Base-by-base conservation (phyloP, 1,139 yeast genomes). In the Geotrichum macrosporum region DNA sequence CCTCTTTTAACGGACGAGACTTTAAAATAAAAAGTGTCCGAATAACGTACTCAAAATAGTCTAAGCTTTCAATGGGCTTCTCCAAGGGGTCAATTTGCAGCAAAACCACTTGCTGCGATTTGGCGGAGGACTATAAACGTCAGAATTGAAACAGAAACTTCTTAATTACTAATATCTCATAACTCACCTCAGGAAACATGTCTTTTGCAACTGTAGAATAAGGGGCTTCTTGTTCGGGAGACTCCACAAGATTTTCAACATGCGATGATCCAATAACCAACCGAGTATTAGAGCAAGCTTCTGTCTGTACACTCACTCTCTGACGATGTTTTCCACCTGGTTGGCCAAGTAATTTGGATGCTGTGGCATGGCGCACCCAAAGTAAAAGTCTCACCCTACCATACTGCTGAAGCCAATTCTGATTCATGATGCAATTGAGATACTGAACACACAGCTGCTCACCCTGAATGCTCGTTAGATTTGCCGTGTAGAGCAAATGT, bases 391-490 rank as follows among this genome's bases (percentile, higher is more conserved):
- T 69, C 1, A 84, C 87, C 45, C 84, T 71, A 0, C 95, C 95
- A 61, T 75, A 84, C 54, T 72, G 70, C 55, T 81, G 84, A 13
- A 85, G 63, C 96, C 95, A 86, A 58, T 84, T 84, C 43, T 75
- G 72, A 60, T 81, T 75, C 1, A 77, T 79, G 36, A 82, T 69
- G 62, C 95, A 84, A 56, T 74, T 74, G 27, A 84, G 64, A 80
- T 89, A 84, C 66, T 87, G 95, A 41, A 85, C 82, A 32, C 83
- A 64, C 21, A 85, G 71, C 40, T 82, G 77, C 61, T 84, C 94
- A 5, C 87, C 87, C 50, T 69, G 73, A 22, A 69, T 64, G 29
- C 74, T 71, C 0, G 85, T 71, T 41, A 84, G 69, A 60, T 84
- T 83, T 1, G 81, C 94, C 2, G 80, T 69, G 26, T 84, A 69